Evolutionary conservation across 768 basidiomycete genomes (phyloP), one percentile per base, ranked within the genome.

Genomic region (Phlegmacium glaucopus): DNA sequence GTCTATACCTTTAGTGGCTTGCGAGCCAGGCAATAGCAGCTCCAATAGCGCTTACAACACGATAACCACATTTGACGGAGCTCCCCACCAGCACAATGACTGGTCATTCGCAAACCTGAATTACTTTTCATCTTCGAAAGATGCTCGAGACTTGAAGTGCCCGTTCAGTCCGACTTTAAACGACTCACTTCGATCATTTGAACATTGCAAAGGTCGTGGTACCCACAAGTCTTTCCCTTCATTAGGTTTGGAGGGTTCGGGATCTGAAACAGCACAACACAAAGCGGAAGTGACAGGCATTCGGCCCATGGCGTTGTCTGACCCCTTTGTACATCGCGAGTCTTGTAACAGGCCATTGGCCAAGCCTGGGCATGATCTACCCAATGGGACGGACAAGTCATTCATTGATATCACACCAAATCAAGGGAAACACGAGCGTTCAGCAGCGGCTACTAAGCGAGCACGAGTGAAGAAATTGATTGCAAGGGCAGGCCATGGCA

Each of bases 351-450:
- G 17, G 41, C 11, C 34, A 45, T 4, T 40, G 38, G 26, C 22
- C 29, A 11, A 35, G 16, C 34, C 38, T 39, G 11, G 42, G 48
- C 32, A 52, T 38, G 38, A 49, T 29, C 13, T 44, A 29, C 43
- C 48, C 9, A 51, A 22, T 22, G 22, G 54, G 9, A 45, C 50
- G 6, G 60, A 63, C 2, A 62, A 50, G 44, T 71, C 71, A 8
- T 72, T 72, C 50, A 72, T 72, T 27, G 63, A 70, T 48, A 65
- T 72, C 44, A 67, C 66, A 16, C 68, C 65, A 18, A 65, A 68
- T 26, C 55, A 41, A 45, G 17, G 17, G 15, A 25, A 42, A 15
- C 32, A 48, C 32, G 30, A 41, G 29, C 49, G 34, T 32, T 42
- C 44, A n/a, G 49, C 45, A 22, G 39, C 45, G 44, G 48, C 53